These are phyloP conservation scores for Monilinia laxa DNA, from an alignment of 2,329 filamentous ascomycete genomes.

Conservation along the genomic window DNA sequence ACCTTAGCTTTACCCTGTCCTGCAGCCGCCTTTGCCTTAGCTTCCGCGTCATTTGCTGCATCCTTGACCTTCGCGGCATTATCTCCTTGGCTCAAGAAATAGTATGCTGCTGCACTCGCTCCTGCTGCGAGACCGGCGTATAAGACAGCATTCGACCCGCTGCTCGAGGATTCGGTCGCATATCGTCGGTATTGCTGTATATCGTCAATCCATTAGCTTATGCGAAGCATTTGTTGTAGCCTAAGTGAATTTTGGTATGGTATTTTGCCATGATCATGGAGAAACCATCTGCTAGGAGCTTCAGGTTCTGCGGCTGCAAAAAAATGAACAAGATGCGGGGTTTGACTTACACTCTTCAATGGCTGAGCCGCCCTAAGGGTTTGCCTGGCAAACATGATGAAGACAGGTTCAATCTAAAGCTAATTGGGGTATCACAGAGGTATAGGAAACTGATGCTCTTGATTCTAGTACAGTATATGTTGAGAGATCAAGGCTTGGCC, in stretches of 20 bases:
- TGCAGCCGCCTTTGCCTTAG: constrained; percentile 49
- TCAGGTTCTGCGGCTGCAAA: not conserved
- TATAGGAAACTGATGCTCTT: not conserved
- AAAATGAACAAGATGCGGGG: constrained; percentile 3
- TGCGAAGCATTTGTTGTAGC: constrained; percentile 22
- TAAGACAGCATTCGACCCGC: constrained; percentile 57
- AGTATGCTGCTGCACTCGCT: constrained; percentile 57
- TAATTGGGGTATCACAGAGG: constrained; percentile 5
- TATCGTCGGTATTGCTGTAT: constrained; percentile 66
- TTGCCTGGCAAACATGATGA: constrained; percentile 65
- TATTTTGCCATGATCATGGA: not conserved
- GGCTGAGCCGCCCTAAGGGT: constrained; percentile 64
- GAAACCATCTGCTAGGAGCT: not conserved
- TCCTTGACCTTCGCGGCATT: constrained; percentile 53
- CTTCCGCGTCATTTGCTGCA: constrained; percentile 57
- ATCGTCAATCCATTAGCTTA: constrained; percentile 13
- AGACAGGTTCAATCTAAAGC: not conserved
- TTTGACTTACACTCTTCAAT: constrained; percentile 58
- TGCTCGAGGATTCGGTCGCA: constrained; percentile 57
- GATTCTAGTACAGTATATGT: not conserved
- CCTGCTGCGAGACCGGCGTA: constrained; percentile 60
- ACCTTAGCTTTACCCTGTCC: constrained; percentile 32
- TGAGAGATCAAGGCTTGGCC: constrained; percentile 8
- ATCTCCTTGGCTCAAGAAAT: constrained; percentile 48
- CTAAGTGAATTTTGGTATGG: not conserved